Conservation (phyloP, 2,329 filamentous ascomycete genomes). For the Cyphellophora attinorum region DNA sequence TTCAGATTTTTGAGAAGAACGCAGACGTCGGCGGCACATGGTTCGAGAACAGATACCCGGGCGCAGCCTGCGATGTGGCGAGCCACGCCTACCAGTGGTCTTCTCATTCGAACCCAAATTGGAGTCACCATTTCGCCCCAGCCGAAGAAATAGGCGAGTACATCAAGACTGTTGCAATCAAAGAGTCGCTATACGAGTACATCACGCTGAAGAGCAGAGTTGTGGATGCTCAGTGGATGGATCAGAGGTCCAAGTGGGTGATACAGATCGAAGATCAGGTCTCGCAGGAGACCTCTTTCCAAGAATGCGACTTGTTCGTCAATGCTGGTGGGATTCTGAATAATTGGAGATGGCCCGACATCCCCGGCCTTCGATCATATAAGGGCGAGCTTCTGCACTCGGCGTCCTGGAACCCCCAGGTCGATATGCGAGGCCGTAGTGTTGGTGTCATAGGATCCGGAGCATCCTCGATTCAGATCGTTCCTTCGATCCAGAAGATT, state of each 20-base stretch:
- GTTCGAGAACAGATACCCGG: slow-evolving; percentile 11
- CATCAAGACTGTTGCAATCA: slow-evolving; percentile 29
- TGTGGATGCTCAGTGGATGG: slow-evolving; percentile 8
- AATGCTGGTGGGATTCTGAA: slow-evolving; percentile 42
- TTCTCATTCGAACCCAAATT: slow-evolving; percentile 37
- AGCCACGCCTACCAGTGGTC: slow-evolving; percentile 45
- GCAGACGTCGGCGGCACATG: slow-evolving; percentile 11
- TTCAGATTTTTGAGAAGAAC: too few species aligned
- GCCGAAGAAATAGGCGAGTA: slow-evolving; percentile 28
- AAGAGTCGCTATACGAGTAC: slow-evolving; percentile 28
- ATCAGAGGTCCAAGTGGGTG: too few species aligned
- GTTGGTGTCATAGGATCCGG: slow-evolving; percentile 57
- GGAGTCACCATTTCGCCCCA: slow-evolving; percentile 28
- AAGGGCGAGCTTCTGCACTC: slow-evolving; percentile 50
- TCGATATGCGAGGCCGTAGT: slow-evolving; percentile 47
- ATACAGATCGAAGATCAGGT: too few species aligned
- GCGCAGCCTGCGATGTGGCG: slow-evolving; percentile 43
- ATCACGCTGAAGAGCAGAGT: slow-evolving; percentile 21
- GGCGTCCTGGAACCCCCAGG: slow-evolving; percentile 44
- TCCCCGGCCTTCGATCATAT: slow-evolving; percentile 49
- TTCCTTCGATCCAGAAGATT: slow-evolving; percentile 47
- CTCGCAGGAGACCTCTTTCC: too few species aligned
- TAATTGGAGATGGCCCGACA: slow-evolving; percentile 50
- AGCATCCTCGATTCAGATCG: slow-evolving; percentile 53
- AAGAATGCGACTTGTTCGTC: too few species aligned